These are phyloP conservation scores for Barnettozyma californica DNA, from an alignment of 805 yeast genomes.

Conservation along the genomic window DNA sequence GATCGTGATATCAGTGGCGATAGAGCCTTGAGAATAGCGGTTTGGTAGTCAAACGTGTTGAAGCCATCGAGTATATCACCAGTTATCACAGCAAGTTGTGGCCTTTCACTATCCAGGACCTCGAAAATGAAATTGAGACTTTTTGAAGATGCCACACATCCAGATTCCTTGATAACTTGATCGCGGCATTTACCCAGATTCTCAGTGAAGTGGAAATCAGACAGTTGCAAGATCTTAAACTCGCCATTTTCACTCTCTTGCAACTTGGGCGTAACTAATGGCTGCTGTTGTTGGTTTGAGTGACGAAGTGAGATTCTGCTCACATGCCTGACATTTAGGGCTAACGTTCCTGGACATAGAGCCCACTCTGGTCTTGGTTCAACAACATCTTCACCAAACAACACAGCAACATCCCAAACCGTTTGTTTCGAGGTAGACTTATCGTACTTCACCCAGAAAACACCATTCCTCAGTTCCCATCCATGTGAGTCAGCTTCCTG, in stretches of 20 bases:
- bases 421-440: slow-evolving; percentile 28
- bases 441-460: slow-evolving; percentile 55
- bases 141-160: slow-evolving; percentile 49
- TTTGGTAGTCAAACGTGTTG: slow-evolving; percentile 53
- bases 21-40: slow-evolving; percentile 54
- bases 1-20: slow-evolving; percentile 45
- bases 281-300: not conserved
- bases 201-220: slow-evolving; percentile 61
- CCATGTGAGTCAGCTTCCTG: slow-evolving; percentile 15
- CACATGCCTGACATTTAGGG: not conserved
- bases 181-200: slow-evolving; percentile 53
- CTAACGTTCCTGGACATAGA: slow-evolving; percentile 12
- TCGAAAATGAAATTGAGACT: slow-evolving; percentile 46
- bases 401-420: slow-evolving; percentile 42
- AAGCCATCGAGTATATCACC: slow-evolving; percentile 63
- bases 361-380: slow-evolving; percentile 60
- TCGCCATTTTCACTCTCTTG: slow-evolving; percentile 29
- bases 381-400: slow-evolving; percentile 50
- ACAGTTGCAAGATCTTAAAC: slow-evolving; percentile 59
- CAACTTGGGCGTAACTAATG: slow-evolving; percentile 12
- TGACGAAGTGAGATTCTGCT: not conserved
- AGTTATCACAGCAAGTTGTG: slow-evolving; percentile 57
- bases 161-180: slow-evolving; percentile 25
- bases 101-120: slow-evolving; percentile 49
- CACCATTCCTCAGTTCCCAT: slow-evolving; percentile 44